phyloP scores from a whole-genome alignment of 371 early-diverging fungal species.

The Circinella minor region DNA sequence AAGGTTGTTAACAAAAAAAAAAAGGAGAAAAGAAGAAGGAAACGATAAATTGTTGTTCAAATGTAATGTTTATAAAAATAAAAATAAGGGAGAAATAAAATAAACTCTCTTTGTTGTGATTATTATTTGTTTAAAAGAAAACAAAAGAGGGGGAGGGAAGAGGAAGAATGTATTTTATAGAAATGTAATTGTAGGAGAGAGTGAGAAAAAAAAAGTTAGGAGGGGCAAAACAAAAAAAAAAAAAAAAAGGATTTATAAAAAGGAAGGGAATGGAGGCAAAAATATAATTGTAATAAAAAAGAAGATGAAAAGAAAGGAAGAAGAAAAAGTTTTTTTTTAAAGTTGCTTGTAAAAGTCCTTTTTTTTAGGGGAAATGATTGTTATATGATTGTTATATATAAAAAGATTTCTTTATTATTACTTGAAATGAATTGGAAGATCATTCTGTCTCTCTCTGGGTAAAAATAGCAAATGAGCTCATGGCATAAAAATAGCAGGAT shows the following conservation, averaged over 20 bases:
- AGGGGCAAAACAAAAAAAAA: neutral
- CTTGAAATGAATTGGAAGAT: neutral
- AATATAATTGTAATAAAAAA: neutral
- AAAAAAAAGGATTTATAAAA: neutral
- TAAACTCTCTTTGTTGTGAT: too few relatives aligned
- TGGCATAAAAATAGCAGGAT: slow-evolving; percentile 8
- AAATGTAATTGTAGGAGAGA: neutral
- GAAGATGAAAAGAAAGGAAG: neutral
- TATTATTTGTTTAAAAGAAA: too few relatives aligned
- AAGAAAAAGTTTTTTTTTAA: neutral
- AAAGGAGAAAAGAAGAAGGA: too few relatives aligned
- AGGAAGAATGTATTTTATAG: neutral
- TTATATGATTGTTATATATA: neutral
- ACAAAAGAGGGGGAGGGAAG: too few relatives aligned
- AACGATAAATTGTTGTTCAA: too few relatives aligned
- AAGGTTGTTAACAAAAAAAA: too few relatives aligned
- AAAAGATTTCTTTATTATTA: neutral
- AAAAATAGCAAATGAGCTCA: slow-evolving; percentile 3
- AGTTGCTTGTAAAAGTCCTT: too few relatives aligned
- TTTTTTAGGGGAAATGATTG: neutral
- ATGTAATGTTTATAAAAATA: too few relatives aligned
- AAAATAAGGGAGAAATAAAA: too few relatives aligned
- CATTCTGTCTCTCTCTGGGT: neutral
- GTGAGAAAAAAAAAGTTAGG: neutral
- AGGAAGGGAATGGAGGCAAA: slow-evolving; percentile 1